These are phyloP conservation scores for Phyllosticta citriasiana DNA, from an alignment of 2,329 filamentous ascomycete genomes.

Conservation along the genomic window DNA sequence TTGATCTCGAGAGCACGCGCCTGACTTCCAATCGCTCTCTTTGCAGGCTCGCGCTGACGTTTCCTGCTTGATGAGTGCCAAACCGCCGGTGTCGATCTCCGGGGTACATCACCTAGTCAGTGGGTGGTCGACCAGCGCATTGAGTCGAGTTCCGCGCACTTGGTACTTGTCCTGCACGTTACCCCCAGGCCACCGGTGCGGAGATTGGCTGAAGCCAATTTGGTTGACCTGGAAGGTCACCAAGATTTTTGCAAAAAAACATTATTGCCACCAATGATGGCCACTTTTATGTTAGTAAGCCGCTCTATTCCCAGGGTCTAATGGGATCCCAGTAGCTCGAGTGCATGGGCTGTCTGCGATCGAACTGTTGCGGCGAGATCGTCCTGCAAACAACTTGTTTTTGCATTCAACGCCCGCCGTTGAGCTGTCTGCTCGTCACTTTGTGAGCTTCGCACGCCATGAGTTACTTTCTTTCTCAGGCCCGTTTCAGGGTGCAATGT, in stretches of 20 bases:
- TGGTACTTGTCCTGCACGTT: background rate
- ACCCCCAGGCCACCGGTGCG: background rate
- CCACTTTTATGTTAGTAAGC: background rate
- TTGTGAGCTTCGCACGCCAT: background rate
- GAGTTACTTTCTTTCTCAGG: background rate
- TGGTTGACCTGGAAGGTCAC: background rate
- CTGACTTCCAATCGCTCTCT: background rate
- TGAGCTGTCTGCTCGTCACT: background rate
- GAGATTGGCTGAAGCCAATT: background rate
- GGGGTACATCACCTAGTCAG: background rate
- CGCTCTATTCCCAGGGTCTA: background rate
- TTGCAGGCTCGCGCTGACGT: background rate
- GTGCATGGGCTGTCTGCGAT: background rate
- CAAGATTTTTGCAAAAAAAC: background rate
- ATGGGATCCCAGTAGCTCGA: background rate
- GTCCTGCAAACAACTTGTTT: background rate
- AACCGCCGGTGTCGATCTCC: background rate
- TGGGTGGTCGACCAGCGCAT: background rate
- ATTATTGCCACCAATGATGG: background rate
- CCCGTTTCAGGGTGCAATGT: background rate
- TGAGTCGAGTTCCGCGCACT: background rate
- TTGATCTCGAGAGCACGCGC: background rate
- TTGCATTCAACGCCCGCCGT: background rate
- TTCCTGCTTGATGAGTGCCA: background rate
- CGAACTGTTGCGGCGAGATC: background rate